Percentiles rank a stretch among this genome's conserved stretches.
Evolutionary conservation across 352 stramenopile species (phyloP).

Genomic region (Phytophthora rubi): DNA sequence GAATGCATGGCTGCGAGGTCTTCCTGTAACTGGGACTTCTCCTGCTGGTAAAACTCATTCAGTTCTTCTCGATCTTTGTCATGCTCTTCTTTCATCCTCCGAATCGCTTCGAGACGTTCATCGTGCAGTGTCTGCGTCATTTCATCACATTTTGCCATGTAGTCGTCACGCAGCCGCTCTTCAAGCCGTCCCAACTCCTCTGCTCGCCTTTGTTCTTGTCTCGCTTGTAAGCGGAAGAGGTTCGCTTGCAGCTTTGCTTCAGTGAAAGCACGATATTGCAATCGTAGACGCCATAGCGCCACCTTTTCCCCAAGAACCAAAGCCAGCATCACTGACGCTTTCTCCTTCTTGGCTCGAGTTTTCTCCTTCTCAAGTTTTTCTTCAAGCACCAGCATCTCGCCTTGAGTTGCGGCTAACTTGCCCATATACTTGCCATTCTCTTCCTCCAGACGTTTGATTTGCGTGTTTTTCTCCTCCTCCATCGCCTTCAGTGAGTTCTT

Average conservation of each 20-base stretch:
- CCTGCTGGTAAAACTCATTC: constrained; percentile 58
- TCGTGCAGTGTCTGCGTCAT: constrained; percentile 59
- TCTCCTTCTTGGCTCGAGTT: constrained; percentile 37
- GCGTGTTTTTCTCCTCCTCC: constrained; percentile 70
- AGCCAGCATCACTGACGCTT: constrained; percentile 31
- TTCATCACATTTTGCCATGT: constrained; percentile 67
- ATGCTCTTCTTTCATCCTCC: constrained; percentile 48
- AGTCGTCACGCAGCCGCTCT: constrained; percentile 49
- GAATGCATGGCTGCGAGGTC: constrained; percentile 42
- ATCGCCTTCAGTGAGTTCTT: constrained; percentile 64
- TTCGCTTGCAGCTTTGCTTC: constrained; percentile 9
- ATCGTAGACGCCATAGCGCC: constrained; percentile 21
- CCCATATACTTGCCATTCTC: constrained; percentile 57
- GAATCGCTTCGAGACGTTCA: constrained; percentile 54
- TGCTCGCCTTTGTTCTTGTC: constrained; percentile 15
- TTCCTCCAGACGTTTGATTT: constrained; percentile 57
- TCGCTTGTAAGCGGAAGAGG: neutral
- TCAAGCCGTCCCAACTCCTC: constrained; percentile 48
- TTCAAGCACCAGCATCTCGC: constrained; percentile 61
- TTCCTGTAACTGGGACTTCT: constrained; percentile 63
- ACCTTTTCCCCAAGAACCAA: constrained; percentile 31
- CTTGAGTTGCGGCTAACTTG: constrained; percentile 63
- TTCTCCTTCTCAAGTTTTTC: constrained; percentile 52
- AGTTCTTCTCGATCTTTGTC: constrained; percentile 62
- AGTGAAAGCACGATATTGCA: constrained; percentile 39